Evolutionary conservation across 768 basidiomycete genomes (phyloP).

Genomic region (Gloeostereum incarnatum): DNA sequence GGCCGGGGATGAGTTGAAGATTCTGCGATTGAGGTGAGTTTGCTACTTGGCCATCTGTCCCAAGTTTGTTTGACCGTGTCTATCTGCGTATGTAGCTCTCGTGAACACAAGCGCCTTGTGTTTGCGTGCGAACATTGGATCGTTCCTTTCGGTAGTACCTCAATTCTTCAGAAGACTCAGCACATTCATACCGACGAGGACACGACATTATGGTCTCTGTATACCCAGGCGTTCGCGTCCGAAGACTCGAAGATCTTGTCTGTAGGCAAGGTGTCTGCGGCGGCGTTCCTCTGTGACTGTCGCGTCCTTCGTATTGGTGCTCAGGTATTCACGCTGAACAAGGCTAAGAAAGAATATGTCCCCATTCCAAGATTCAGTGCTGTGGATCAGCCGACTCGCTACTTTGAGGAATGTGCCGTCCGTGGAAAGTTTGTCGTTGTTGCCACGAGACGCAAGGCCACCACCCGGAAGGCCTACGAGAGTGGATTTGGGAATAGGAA

Average conservation of each 20-base stretch:
- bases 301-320: constrained; percentile 7
- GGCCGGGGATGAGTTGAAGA: constrained; percentile 3
- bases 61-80: too few relatives aligned
- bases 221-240: neutral
- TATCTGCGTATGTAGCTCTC: too few relatives aligned
- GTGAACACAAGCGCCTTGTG: too few relatives aligned
- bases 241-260: neutral
- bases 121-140: neutral
- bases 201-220: neutral
- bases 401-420: constrained; percentile 7
- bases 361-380: neutral
- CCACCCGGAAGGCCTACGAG: neutral
- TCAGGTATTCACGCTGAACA: constrained; percentile 5
- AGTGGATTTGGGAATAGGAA: too few relatives aligned
- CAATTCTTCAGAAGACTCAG: neutral
- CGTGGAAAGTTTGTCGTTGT: constrained; percentile 3
- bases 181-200: neutral
- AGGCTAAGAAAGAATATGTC: constrained; percentile 1
- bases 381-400: neutral
- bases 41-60: too few relatives aligned
- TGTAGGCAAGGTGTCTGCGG: neutral
- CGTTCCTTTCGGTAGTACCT: neutral
- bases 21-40: constrained; percentile 4
- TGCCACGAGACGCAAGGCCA: neutral
- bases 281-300: neutral